These are phyloP conservation scores for Suillus fuscotomentosus DNA, from an alignment of 768 basidiomycete species.

Conservation along the genomic window DNA sequence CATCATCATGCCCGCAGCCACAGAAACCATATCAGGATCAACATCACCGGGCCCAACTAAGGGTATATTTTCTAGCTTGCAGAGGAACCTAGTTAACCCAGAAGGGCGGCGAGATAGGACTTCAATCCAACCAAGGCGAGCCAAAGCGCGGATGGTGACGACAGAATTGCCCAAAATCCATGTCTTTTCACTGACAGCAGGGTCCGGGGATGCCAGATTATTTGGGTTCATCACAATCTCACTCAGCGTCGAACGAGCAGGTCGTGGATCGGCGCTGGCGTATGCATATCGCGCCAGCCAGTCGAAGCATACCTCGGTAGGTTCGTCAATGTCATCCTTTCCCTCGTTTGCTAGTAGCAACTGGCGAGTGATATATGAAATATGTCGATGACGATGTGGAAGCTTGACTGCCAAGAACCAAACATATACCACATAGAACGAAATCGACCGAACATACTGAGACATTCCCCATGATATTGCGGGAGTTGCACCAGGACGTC, in stretches of 20 bases:
- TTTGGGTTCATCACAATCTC: slow-evolving; percentile 73
- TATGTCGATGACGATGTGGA: slow-evolving; percentile 74
- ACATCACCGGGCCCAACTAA: slow-evolving; percentile 83
- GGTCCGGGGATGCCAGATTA: slow-evolving; percentile 32
- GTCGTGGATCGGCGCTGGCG: slow-evolving; percentile 89
- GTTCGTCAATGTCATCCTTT: slow-evolving; percentile 72
- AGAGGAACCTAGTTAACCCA: slow-evolving; percentile 82
- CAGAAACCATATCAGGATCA: slow-evolving; percentile 70
- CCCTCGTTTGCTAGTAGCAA: slow-evolving; percentile 84
- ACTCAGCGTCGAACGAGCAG: slow-evolving; percentile 73
- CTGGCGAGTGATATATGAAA: slow-evolving; percentile 84
- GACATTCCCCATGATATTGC: slow-evolving; percentile 82
- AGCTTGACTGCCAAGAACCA: slow-evolving; percentile 93
- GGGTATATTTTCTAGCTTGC: slow-evolving; percentile 86
- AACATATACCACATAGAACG: slow-evolving; percentile 87
- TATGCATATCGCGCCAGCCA: slow-evolving; percentile 96
- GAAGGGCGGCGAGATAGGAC: slow-evolving; percentile 84
- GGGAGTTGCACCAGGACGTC: slow-evolving; percentile 47
- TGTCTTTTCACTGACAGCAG: slow-evolving; percentile 57
- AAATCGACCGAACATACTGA: slow-evolving; percentile 87
- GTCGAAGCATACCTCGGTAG: slow-evolving; percentile 95
- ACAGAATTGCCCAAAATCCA: slow-evolving; percentile 88
- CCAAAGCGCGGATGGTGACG: slow-evolving; percentile 74
- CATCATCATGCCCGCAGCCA: slow-evolving; percentile 73
- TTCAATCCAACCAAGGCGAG: slow-evolving; percentile 84